A percentile compares a stretch with the other conserved stretches of the same genome.
Evolutionary conservation across 257 asterid species (phyloP).

Genomic region (Solanum arcanum): DNA sequence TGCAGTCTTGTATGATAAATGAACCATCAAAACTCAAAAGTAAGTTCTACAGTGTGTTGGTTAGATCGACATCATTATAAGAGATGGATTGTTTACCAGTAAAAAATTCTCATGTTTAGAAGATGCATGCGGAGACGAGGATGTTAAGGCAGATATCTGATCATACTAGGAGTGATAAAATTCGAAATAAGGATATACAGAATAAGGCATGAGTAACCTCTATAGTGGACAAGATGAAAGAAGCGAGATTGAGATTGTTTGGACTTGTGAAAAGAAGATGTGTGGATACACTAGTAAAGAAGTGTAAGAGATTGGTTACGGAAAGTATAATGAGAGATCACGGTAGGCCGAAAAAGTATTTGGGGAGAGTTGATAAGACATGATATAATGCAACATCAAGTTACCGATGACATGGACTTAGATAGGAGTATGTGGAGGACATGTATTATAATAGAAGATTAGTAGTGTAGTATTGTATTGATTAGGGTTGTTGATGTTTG

Average conservation of each 20-base stretch:
- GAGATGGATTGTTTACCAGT: not conserved
- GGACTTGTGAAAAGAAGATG: not conserved
- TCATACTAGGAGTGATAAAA: not conserved
- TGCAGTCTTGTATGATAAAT: not conserved
- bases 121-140: not conserved
- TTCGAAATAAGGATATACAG: not conserved
- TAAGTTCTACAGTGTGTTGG: not conserved
- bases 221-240: not conserved
- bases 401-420: not conserved
- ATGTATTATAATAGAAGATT: too few species aligned
- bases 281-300: not conserved
- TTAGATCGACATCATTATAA: not conserved
- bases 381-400: not conserved
- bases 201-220: not conserved
- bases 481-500: not conserved
- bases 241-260: not conserved
- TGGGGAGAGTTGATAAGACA: not conserved
- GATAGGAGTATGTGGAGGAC: not conserved
- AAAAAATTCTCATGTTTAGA: not conserved
- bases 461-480: not conserved
- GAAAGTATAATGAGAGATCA: not conserved
- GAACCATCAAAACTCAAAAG: not conserved
- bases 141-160: not conserved
- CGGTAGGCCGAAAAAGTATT: not conserved
- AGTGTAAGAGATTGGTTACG: not conserved